Evolutionary conservation across 179 eudicot species (phyloP), one percentile per base, ranked within the genome.

Genomic region (Heliamphora pulchella): DNA sequence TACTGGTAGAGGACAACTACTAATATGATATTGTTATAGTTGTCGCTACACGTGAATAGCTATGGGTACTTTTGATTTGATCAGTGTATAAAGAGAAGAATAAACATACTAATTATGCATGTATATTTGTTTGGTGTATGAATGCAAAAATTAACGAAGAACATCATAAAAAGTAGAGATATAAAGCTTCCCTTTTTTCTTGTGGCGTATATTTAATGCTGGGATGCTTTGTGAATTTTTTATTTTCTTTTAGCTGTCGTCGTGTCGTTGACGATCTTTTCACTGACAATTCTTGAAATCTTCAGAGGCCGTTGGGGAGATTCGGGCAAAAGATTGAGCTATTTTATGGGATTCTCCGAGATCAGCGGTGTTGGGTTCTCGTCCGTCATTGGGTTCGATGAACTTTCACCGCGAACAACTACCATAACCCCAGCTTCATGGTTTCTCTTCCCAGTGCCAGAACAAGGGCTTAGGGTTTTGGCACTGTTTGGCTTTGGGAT

Each of bases 281-380:
- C 79, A 62, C 68, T 86, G 75, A 78, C 67, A 20, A 80, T 55
- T 80, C 78, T 94, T 4, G 88, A 80, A 75, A 85, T 44, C 86
- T 93, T 94, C 31, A 82, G 15, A 18, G 91, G 91, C 7, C 94
- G 94, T 3, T 76, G 82, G 18, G 87, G 86, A 63, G 86, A 84
- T 75, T 81, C 83, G 7, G 86, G 72, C 72, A 57, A 85, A 55
- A 54, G 84, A 74, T 85, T 80, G 13, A 77, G 84, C 51, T 63
- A 71, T 57, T 77, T 76, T 41, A 77, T 84, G 31, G 79, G 57
- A 11, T 48, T 71, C 1, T 13, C 77, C 5, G 81, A 53, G 68
- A 55, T 67, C 75, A 54, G 47, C 75, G 78, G 62, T 81, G 46
- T 22, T 41, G 75, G 41, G 55, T 80, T 53, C 48, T 80, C 78